Base-by-base conservation (phyloP, 2,329 filamentous ascomycete genomes). In the Venturia oleaginea region DNA sequence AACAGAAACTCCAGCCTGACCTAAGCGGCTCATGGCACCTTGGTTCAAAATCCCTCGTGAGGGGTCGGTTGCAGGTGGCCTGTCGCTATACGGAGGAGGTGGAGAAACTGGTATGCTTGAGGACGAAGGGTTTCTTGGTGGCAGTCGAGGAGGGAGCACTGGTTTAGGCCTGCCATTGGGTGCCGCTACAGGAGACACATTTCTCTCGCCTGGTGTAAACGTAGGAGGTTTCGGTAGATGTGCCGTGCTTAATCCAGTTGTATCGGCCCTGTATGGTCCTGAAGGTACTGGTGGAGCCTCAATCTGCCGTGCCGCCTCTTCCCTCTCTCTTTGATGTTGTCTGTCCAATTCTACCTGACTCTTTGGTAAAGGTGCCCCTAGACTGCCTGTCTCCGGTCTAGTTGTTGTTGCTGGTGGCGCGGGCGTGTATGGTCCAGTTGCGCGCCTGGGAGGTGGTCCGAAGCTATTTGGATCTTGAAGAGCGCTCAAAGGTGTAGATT, bases 381-480 rank as follows among this genome's bases (percentile, higher is more conserved):
- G 27, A 5, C 46, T 34, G 17, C 37, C 59, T 30, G 60, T 43
- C 11, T 59, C 64, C 27, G 17, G 11, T 11, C 24, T 65, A 19
- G 15, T 54, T 32, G 15, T 51, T 2, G 37, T 27, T 30, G 60
- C 61, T 13, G 62, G 30, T 4, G 64, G 37, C 24, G 30, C 54
- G 15, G 55, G 40, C n/a, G 57, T 19, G n/a, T 57, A 42, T 37
- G 59, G n/a, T 42, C 62, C 65, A 42, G 55, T 37, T 24, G 38
- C 42, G 15, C 63, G 88, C 70, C 85, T 92, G 0, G 92, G 92
- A 32, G 92, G 92, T 30, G 91, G 90, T 2, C 84, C 91, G 72
- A 96, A 96, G 19, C 85, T 83, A 0, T 84, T 75, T 0, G 91
- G 92, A 72, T 96, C 91, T 72, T 85, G 86, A 37, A 96, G 81